These are phyloP conservation scores for Glarea lozoyensis DNA, from an alignment of 495 filamentous ascomycete genomes.

Conservation along the genomic window DNA sequence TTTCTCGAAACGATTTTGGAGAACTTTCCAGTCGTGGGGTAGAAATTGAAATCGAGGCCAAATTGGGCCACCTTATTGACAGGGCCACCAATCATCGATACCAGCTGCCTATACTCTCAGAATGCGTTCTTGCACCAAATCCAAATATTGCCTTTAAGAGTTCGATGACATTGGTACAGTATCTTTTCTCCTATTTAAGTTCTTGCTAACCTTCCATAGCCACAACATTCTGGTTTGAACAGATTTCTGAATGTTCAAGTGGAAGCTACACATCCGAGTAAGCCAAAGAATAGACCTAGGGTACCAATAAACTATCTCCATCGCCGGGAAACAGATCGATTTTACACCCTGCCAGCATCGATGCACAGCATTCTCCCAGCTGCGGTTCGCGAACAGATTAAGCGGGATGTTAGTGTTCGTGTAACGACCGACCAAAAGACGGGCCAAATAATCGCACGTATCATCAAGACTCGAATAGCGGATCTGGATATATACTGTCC, in stretches of 20 bases:
- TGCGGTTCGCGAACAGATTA: slow-evolving; percentile 37
- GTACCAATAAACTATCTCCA: slow-evolving; percentile 72
- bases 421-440: slow-evolving; percentile 70
- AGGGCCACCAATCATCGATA: slow-evolving; percentile 59
- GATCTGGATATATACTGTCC: slow-evolving; percentile 77
- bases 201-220: slow-evolving; percentile 30
- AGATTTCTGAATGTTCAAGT: slow-evolving; percentile 68
- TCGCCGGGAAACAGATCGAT: slow-evolving; percentile 69
- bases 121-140: slow-evolving; percentile 52
- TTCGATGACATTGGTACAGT: slow-evolving; percentile 71
- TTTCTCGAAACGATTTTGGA: slow-evolving; percentile 44
- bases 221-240: slow-evolving; percentile 71
- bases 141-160: slow-evolving; percentile 57
- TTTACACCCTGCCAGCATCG: slow-evolving; percentile 57
- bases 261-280: slow-evolving; percentile 38
- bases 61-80: slow-evolving; percentile 73
- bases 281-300: slow-evolving; percentile 33
- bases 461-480: slow-evolving; percentile 79
- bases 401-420: slow-evolving; percentile 60
- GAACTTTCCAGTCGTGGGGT: slow-evolving; percentile 47
- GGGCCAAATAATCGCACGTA: slow-evolving; percentile 64
- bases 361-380: slow-evolving; percentile 13
- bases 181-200: not conserved
- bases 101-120: slow-evolving; percentile 50
- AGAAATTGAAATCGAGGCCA: slow-evolving; percentile 87